phyloP scores from a whole-genome alignment of 2,329 filamentous ascomycete species.

The Neofusicoccum cordaticola region DNA sequence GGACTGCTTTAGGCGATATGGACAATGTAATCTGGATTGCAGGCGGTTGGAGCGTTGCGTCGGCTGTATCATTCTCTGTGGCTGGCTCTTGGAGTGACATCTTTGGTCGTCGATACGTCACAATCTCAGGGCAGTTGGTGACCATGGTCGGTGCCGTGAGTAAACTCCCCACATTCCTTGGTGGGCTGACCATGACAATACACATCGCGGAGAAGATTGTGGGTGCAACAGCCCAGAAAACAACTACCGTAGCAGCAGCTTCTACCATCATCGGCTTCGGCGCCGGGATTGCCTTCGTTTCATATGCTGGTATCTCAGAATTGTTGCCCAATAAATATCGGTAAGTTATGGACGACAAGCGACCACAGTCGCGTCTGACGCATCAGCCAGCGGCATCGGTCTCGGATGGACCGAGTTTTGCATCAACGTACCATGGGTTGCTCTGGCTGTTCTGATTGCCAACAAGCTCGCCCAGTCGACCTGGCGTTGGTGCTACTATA shows the following conservation, averaged over 20 bases:
- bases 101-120: slow-evolving; percentile 31
- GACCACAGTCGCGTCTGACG: not conserved
- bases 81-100: slow-evolving; percentile 34
- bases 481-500: slow-evolving; percentile 39
- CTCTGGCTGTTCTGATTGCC: slow-evolving; percentile 46
- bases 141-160: slow-evolving; percentile 27
- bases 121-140: slow-evolving; percentile 29
- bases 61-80: slow-evolving; percentile 31
- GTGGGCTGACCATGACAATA: slow-evolving; percentile 26
- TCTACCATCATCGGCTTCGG: not conserved
- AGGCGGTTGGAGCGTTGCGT: slow-evolving; percentile 27
- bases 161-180: not conserved
- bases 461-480: slow-evolving; percentile 31
- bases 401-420: slow-evolving; percentile 25
- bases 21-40: slow-evolving; percentile 27
- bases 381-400: slow-evolving; percentile 23
- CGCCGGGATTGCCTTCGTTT: not conserved
- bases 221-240: slow-evolving; percentile 32
- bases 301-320: slow-evolving; percentile 21
- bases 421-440: slow-evolving; percentile 23
- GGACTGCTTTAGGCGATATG: slow-evolving; percentile 19
- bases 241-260: slow-evolving; percentile 30
- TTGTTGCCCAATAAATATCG: slow-evolving; percentile 25
- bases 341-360: not conserved
- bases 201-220: slow-evolving; percentile 29